Evolutionary conservation across 2,329 filamentous ascomycete genomes (phyloP), one percentile per base, ranked within the genome.

Genomic region (Sclerotinia subarctica): DNA sequence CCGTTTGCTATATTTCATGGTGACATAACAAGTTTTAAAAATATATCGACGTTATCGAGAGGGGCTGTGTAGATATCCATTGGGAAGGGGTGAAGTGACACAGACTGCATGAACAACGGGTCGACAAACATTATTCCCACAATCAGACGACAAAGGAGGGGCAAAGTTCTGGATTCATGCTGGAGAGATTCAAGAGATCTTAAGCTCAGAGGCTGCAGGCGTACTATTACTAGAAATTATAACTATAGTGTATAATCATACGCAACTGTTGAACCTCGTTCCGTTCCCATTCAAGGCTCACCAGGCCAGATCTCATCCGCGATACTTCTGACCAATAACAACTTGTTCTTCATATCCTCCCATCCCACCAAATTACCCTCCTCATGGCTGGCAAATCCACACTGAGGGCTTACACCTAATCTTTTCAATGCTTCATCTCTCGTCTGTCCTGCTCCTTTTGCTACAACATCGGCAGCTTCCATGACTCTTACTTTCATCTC

Each of bases 301-400:
- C 72, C 73, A 46, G 69, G 77, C 91, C 90, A 94, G 69, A 94
- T 85, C 74, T 89, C 86, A 76, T 93, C 85, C 4, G 91, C 90
- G 74, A 94, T 87, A 73, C 87, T 82, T 71, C 90, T 85, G 21
- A 93, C 89, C 64, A 94, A 80, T 71, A 85, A 81, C 74, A 94
- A 79, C 82, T 93, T 94, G 77, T 85, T 86, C 80, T 86, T 86
- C 88, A 93, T 89, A 70, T 91, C 90, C 60, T 91, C 85, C 70
- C 86, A 81, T 26, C 83, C 85, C 64, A 94, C 81, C 17, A 86
- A 84, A 76, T 94, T 93, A 0, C 90, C 91, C 73, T 73, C 71
- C 42, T 65, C 67, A 57, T 73, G 71, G 56, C 73, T 74, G 13
- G 72, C 73, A 69, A 91, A 91, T 3, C 88, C 89, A 76, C 89